Evolutionary conservation across 805 yeast genomes (phyloP).

Genomic region (Wickerhamomyces sydowiorum): DNA sequence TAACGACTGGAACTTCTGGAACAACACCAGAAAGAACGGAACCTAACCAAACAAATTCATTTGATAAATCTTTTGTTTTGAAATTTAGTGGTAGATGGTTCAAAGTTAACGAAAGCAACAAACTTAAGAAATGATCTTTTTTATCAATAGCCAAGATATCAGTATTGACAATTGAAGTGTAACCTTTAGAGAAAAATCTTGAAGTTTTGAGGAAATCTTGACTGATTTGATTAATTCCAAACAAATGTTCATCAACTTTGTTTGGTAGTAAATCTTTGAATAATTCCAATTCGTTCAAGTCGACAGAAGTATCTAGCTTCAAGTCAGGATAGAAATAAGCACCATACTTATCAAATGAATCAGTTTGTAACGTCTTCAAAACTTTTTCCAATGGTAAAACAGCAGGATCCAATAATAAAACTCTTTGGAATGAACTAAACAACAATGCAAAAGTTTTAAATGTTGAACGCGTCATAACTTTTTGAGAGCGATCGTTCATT

Average conservation of each 20-base stretch:
- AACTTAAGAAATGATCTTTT: conserved; percentile 16
- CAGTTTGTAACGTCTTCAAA: conserved; percentile 27
- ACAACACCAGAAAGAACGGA: conserved; percentile 16
- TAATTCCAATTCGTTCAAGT: conserved; percentile 2
- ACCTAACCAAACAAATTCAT: conserved; percentile 28
- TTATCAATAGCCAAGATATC: conserved; percentile 10
- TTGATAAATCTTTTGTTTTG: conserved; percentile 21
- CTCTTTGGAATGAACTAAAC: conserved; percentile 48
- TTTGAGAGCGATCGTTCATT: conserved; percentile 4
- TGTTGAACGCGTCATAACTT: conserved; percentile 24
- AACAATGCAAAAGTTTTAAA: conserved; percentile 47
- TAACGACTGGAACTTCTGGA: conserved; percentile 8
- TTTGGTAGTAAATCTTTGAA: conserved; percentile 10
- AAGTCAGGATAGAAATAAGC: conserved; percentile 40
- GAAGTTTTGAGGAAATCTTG: not conserved
- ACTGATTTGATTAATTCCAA: conserved; percentile 5
- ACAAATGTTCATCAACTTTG: conserved; percentile 9
- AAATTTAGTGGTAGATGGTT: conserved; percentile 13
- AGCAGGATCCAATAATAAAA: conserved; percentile 50
- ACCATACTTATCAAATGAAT: conserved; percentile 27
- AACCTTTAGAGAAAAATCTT: conserved; percentile 24
- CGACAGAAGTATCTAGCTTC: conserved; percentile 2
- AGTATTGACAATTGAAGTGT: conserved; percentile 11
- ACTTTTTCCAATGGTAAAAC: conserved; percentile 37
- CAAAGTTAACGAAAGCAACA: conserved; percentile 17